Base-by-base conservation (phyloP, 768 basidiomycete species). In the Daedalea quercina region DNA sequence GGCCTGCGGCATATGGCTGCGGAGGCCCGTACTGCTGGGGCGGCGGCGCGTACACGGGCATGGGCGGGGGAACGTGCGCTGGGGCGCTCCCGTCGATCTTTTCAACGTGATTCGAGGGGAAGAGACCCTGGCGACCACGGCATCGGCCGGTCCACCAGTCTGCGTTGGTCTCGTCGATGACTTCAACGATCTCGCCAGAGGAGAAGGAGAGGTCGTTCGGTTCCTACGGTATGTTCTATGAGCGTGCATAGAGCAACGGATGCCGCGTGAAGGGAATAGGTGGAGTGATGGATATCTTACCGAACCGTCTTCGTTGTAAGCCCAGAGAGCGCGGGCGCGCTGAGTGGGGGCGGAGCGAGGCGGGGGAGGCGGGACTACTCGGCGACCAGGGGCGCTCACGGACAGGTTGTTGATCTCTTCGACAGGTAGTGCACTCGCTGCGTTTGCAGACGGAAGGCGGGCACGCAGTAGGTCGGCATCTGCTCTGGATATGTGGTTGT, bases 121-220 rank as follows among this genome's bases (percentile, higher is more conserved):
- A 90, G 34, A 93, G 75, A 3, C 85, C 91, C 51, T 84, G 77
- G 53, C 70, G 75, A 23, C 83, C 84, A 31, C 82, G 76, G 52
- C 76, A 60, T 54, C 67, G 74, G 24, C 92, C 91, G 8, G 77
- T 80, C 90, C 90, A 95, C 92, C 92, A 94, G 65, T 94, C 92
- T 2, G 73, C 73, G 53, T 93, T 91, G 43, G 81, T 86, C 64
- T 93, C 88, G 53, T 85, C 79, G 40, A 88, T 65, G 53, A 95
- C 76, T 53, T 90, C 87, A 54, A 95, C 78, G 43, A 81, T 72
- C 61, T 94, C 92, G 3, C 90, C 92, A 0, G 77, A 67, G 24
- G 71, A 65, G 75, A 95, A 93, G 1, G 82, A 79, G 8, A 95
- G 74, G 64, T 95, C 92, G n/a, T 85, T 80, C 12, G 77, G 72